Evolutionary conservation across 345 rosid species (phyloP).

Genomic region (Eucalyptus albens): DNA sequence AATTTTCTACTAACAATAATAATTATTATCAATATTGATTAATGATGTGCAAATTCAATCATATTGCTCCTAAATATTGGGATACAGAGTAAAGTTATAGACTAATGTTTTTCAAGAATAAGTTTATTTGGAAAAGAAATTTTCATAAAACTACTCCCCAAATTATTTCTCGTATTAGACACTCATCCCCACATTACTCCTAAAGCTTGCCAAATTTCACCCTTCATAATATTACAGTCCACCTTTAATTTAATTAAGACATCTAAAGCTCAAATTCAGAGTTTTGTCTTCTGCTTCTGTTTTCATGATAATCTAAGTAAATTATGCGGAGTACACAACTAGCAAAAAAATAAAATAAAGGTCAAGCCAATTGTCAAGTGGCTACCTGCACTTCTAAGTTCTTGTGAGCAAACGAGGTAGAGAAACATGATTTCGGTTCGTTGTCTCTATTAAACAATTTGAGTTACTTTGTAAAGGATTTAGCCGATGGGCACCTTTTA

Average conservation of each 20-base stretch:
- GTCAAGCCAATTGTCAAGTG: not conserved
- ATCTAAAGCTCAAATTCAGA: not conserved
- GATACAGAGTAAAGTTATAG: not conserved
- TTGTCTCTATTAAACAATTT: not conserved
- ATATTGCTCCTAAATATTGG: not conserved
- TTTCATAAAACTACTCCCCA: not conserved
- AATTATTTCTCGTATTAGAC: not conserved
- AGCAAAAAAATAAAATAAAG: not conserved
- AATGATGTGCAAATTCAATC: not conserved
- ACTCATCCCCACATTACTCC: not conserved
- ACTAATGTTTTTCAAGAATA: not conserved
- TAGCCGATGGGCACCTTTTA: not conserved
- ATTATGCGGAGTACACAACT: not conserved
- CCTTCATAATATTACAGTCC: not conserved
- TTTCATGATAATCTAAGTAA: not conserved
- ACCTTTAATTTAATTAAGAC: not conserved
- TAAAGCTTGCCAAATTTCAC: not conserved
- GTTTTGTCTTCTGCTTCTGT: not conserved
- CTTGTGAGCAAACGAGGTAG: not conserved
- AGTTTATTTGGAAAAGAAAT: not conserved
- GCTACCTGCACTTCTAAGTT: not conserved
- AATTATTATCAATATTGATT: not conserved
- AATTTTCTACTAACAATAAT: not conserved
- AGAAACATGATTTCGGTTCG: not conserved
- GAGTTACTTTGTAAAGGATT: not conserved